Base-by-base conservation (phyloP, 768 basidiomycete species). In the Crucibulum laeve region DNA sequence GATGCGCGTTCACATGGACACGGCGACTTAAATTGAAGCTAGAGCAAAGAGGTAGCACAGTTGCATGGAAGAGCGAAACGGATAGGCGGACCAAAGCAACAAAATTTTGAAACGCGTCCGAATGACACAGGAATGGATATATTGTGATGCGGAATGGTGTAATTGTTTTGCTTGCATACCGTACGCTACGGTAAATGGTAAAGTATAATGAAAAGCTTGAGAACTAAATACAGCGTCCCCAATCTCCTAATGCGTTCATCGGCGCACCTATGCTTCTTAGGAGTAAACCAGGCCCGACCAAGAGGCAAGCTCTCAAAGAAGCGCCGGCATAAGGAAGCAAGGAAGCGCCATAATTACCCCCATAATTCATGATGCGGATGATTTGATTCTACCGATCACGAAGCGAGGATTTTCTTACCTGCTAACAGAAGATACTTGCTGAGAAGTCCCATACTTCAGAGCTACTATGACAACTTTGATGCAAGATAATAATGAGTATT, bases 91-190 rank as follows among this genome's bases (percentile, higher is more conserved):
- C 28, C 40, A 42, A 36, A 13, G 23, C 30, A 44, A 22, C 28
- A 46, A 38, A 34, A 32, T 33, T 42, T 37, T 43, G 43, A 42
- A 47, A 50, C 49, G 43, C 52, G 47, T 43, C 53, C 53, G 49
- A 57, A 46, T 34, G 46, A 41, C 38, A 51, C 55, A 36, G 32
- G 45, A 56, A 56, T 47, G 56, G 59, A 50, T 60, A 60, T 50
- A 60, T 60, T 60, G 46, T 53, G 52, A 54, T 46, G 49, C 50
- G 54, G 54, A 54, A 45, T 39, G 25, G 25, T 26, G 14, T 37
- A 22, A 13, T 17, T 25, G 21, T 8, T 45, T 32, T 39, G 19
- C 4, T 38, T 22, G 22, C n/a, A n/a, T n/a, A 6, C 18, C 35
- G 17, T 11, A 8, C 8, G 18, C 35, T 7, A 36, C 7, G 19